These are phyloP conservation scores for Manihot esculenta DNA, from an alignment of 441 rosid species.

Conservation along the genomic window DNA sequence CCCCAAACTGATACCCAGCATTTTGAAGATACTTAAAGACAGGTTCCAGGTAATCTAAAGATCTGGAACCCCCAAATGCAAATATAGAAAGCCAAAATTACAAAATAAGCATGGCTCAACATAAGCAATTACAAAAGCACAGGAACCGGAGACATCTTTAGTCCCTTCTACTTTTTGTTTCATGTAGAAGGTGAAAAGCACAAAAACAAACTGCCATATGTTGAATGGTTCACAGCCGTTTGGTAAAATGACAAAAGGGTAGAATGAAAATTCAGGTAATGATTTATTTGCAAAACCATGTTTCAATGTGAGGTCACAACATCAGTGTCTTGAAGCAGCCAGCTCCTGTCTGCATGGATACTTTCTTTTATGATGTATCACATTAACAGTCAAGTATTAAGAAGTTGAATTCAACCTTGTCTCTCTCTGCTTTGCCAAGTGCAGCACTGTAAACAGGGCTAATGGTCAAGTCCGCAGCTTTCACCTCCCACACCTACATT, in stretches of 20 bases:
- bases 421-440: slow-evolving; percentile 69
- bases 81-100: not conserved
- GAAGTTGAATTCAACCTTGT: slow-evolving; percentile 52
- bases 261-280: not conserved
- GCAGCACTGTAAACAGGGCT: slow-evolving; percentile 95
- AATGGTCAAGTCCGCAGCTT: slow-evolving; percentile 91
- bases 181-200: not conserved
- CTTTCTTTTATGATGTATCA: not conserved
- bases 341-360: not conserved
- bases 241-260: not conserved
- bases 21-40: not conserved
- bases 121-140: not conserved
- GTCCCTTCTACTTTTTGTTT: not conserved
- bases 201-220: not conserved
- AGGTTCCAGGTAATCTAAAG: not conserved
- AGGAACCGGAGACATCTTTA: not conserved
- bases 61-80: not conserved
- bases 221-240: not conserved
- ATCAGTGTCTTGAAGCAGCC: not conserved
- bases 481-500: slow-evolving; percentile 93
- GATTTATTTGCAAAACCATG: not conserved
- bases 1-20: not conserved
- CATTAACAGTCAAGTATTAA: not conserved
- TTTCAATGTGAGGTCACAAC: not conserved
- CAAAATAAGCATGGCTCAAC: not conserved